Percentiles rank a stretch among this genome's conserved stretches.
phyloP scores from a whole-genome alignment of 1,284 basidiomycete species.

The Hemileia vastatrix region DNA sequence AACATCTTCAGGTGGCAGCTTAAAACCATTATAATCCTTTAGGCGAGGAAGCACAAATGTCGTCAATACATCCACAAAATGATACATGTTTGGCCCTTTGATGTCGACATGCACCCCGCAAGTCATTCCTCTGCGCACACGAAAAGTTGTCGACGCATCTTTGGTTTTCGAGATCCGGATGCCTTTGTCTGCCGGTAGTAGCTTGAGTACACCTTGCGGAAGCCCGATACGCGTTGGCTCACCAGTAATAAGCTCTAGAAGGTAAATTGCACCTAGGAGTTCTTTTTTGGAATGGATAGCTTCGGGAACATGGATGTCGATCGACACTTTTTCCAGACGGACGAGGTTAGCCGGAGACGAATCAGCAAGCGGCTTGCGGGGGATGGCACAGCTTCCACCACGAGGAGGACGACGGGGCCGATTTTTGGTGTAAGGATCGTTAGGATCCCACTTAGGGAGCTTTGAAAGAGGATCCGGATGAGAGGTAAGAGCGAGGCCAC shows the following conservation, averaged over 20 bases:
- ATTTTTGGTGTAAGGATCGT: constrained; percentile 67
- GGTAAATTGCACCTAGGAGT: constrained; percentile 75
- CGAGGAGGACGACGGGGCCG: constrained; percentile 59
- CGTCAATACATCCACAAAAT: constrained; percentile 75
- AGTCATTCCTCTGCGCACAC: constrained; percentile 68
- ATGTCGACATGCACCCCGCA: constrained; percentile 81
- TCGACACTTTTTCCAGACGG: constrained; percentile 67
- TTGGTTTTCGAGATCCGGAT: constrained; percentile 71
- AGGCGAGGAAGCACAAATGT: constrained; percentile 91
- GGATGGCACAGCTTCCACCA: constrained; percentile 60
- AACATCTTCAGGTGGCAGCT: constrained; percentile 54
- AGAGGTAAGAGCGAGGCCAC: constrained; percentile 38
- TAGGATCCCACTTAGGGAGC: constrained; percentile 62
- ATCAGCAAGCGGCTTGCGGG: constrained; percentile 55
- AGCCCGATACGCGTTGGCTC: constrained; percentile 58
- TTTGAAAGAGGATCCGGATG: constrained; percentile 47
- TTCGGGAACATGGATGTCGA: constrained; percentile 53
- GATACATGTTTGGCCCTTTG: constrained; percentile 81
- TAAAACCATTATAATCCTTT: constrained; percentile 76
- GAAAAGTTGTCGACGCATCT: constrained; percentile 73
- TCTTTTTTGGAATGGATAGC: constrained; percentile 63
- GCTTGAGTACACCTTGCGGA: constrained; percentile 47
- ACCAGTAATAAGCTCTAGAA: constrained; percentile 76
- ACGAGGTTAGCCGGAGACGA: constrained; percentile 58
- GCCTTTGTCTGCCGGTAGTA: constrained; percentile 56